Evolutionary conservation across 139 green algal species (phyloP).

Genomic region (Desmodesmus armatus): DNA sequence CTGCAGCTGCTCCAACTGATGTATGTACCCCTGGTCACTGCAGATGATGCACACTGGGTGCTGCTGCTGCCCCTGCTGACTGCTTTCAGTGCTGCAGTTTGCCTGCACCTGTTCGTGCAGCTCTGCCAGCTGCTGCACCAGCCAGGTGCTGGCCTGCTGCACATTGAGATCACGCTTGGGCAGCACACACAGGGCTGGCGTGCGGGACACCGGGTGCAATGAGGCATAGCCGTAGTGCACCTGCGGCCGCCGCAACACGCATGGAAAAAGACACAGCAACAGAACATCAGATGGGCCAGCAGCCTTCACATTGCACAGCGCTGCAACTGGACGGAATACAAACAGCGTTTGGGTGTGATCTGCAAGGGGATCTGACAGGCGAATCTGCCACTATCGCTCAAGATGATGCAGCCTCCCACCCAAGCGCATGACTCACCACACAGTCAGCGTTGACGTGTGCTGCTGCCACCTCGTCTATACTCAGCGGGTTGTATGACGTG

Average conservation of each 20-base stretch:
- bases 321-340: too few relatives aligned
- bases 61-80: slow-evolving; percentile 37
- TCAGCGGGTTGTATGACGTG: slow-evolving; percentile 85
- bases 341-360: too few relatives aligned
- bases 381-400: too few relatives aligned
- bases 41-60: slow-evolving; percentile 54
- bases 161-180: slow-evolving; percentile 50
- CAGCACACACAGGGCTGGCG: slow-evolving; percentile 90
- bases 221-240: slow-evolving; percentile 94
- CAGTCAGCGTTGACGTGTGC: slow-evolving; percentile 80
- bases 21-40: slow-evolving; percentile 68
- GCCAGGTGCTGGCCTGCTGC: not conserved
- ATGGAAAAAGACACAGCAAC: too few relatives aligned
- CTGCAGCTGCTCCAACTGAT: slow-evolving; percentile 46
- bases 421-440: slow-evolving; percentile 74
- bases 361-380: not conserved
- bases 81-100: slow-evolving; percentile 16
- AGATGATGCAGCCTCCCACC: too few relatives aligned
- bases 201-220: slow-evolving; percentile 68
- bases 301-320: too few relatives aligned
- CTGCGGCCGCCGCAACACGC: too few relatives aligned
- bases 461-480: slow-evolving; percentile 88
- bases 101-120: not conserved
- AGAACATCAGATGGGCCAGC: too few relatives aligned
- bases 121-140: slow-evolving; percentile 8